These are phyloP conservation scores for Trametes elegans DNA, from an alignment of 768 basidiomycete genomes.

Conservation along the genomic window DNA sequence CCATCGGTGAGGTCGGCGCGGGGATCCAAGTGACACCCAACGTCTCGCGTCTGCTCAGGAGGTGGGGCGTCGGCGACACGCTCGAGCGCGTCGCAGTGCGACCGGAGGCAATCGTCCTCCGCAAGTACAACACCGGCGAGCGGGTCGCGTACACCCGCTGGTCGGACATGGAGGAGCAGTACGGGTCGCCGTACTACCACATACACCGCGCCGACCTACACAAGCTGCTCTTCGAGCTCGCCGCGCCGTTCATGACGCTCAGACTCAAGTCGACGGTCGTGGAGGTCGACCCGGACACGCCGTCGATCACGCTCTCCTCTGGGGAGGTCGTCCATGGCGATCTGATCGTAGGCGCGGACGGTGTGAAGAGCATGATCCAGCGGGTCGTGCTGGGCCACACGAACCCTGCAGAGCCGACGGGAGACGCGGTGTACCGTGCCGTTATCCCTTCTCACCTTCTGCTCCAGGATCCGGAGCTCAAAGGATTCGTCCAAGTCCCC, in stretches of 20 bases:
- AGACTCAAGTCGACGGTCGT: slow-evolving; percentile 35
- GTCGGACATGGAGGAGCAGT: slow-evolving; percentile 31
- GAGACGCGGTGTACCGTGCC: slow-evolving; percentile 63
- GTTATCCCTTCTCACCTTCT: slow-evolving; percentile 45
- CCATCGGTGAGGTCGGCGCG: slow-evolving; percentile 41
- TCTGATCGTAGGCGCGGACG: slow-evolving; percentile 39
- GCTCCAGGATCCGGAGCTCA: slow-evolving; percentile 50
- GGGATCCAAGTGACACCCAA: slow-evolving; percentile 45
- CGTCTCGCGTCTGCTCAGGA: slow-evolving; percentile 33
- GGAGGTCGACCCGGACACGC: slow-evolving; percentile 31
- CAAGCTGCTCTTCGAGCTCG: slow-evolving; percentile 37
- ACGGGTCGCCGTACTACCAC: slow-evolving; percentile 42
- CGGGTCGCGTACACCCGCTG: slow-evolving; percentile 38
- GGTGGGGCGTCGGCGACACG: slow-evolving; percentile 38
- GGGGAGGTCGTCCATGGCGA: slow-evolving; percentile 39
- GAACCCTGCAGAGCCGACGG: slow-evolving; percentile 47
- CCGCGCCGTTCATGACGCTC: slow-evolving; percentile 31
- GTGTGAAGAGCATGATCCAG: slow-evolving; percentile 49
- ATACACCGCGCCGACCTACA: slow-evolving; percentile 45
- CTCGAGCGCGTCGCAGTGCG: slow-evolving; percentile 34
- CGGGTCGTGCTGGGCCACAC: slow-evolving; percentile 48
- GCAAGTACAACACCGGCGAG: slow-evolving; percentile 36
- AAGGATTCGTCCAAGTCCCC: slow-evolving; percentile 45
- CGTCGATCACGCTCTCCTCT: slow-evolving; percentile 34
- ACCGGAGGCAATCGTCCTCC: slow-evolving; percentile 39